These are phyloP conservation scores for Pontederia crassipes DNA, from an alignment of 176 grass and related monocot genomes.

Conservation along the genomic window DNA sequence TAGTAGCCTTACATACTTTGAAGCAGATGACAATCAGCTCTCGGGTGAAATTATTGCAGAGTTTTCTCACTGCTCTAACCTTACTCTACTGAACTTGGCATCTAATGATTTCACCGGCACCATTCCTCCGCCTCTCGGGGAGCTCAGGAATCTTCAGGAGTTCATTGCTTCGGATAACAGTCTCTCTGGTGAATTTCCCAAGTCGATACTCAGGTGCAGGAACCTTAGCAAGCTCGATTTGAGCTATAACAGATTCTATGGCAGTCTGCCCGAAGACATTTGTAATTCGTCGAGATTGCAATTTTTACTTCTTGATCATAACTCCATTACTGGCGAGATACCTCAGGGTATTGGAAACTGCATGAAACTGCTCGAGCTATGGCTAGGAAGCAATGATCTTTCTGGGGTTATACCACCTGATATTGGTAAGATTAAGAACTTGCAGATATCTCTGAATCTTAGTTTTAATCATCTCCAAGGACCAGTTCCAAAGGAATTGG, in stretches of 20 bases:
- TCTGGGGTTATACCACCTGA: conserved; percentile 62
- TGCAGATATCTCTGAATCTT: conserved; percentile 92
- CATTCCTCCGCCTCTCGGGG: conserved; percentile 40
- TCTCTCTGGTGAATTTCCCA: conserved; percentile 53
- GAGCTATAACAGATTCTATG: conserved; percentile 55
- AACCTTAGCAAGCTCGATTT: conserved; percentile 91
- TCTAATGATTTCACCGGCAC: conserved; percentile 57
- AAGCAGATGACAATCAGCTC: conserved; percentile 67
- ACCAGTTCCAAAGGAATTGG: conserved; percentile 55
- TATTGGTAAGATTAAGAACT: conserved; percentile 72
- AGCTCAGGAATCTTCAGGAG: conserved; percentile 75
- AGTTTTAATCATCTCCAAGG: conserved; percentile 73
- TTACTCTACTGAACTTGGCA: conserved; percentile 76
- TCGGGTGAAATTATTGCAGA: conserved; percentile 52
- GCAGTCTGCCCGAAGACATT: conserved; percentile 45
- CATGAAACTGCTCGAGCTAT: conserved; percentile 51
- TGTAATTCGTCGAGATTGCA: conserved; percentile 69
- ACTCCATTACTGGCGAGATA: conserved; percentile 43
- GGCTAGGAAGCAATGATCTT: conserved; percentile 69
- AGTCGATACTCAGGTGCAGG: conserved; percentile 53
- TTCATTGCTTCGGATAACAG: conserved; percentile 57
- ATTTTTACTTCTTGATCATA: conserved; percentile 79
- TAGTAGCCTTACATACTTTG: conserved; percentile 78
- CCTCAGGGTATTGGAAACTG: conserved; percentile 53
- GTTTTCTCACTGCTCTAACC: conserved; percentile 62